Base-by-base conservation (phyloP, 2,329 filamentous ascomycete species). In the Scopulariopsis brevicaulis region DNA sequence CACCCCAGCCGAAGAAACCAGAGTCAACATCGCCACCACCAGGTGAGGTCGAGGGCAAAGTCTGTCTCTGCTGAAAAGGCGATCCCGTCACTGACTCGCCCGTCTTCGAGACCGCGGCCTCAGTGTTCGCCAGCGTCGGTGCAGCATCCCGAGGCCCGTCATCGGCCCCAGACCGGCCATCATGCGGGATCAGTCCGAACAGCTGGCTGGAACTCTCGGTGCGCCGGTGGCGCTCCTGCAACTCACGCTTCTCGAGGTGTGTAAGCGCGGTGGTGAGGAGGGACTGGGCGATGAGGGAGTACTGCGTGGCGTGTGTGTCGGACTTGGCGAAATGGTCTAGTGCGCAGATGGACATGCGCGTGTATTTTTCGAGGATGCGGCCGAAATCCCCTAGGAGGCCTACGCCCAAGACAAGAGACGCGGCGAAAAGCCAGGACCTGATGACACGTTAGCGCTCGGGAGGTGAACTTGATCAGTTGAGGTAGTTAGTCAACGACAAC, bases 361-460 rank as follows among this genome's bases (percentile, higher is more conserved):
- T 74, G 59, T 79, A 73, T 59, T 77, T 78, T 57, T 81, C 78
- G 0, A 81, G 70, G 15, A 78, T 73, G 4, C 77, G 74, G 2
- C 78, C 78, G 40, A 81, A 81, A 0, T 74, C 74, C 1, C 77
- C 77, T 0, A 81, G 68, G 0, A 81, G 72, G 0, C 78, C 78
- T 1, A 80, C 69, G 0, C 78, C 78, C 0, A 80, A 71, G 0
- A 80, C 78, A 0, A 81, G 71, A 0, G 78, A 79, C 1, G 77
- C 73, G 0, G 78, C 77, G 60, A 81, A 81, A 0, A 81, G 64
- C 78, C 78, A 81, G 0, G 77, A 79, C 3, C 78, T 80, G 40
- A 22, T 53, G 24, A 34, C 32, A 8, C 18, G 28, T 54, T 54
- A 54, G 52, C 52, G 5, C 22, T 24, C 32, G 5, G 51, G 12